A percentile compares a stretch with the other conserved stretches of the same genome.
Conservation (phyloP, 1,139 yeast genomes). For the Blastobotrys illinoisensis region DNA sequence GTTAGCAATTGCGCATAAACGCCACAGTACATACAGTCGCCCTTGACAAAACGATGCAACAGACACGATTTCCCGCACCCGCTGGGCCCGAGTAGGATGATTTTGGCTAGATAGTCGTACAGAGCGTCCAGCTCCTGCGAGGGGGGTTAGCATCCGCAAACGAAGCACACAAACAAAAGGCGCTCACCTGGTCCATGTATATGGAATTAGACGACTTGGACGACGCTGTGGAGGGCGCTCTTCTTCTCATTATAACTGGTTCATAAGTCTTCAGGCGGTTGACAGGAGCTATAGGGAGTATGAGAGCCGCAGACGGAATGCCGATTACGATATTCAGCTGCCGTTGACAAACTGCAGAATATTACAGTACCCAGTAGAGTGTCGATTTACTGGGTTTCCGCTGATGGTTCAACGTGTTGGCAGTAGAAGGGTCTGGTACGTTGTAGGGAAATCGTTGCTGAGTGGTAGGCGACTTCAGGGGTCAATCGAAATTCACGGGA, state of each 20-base stretch:
- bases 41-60: constrained; percentile 39
- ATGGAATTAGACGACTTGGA: constrained; percentile 25
- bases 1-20: neutral
- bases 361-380: no score
- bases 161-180: neutral
- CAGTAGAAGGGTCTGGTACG: no score
- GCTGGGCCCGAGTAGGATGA: constrained; percentile 42
- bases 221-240: constrained; percentile 27
- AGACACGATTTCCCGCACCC: constrained; percentile 44
- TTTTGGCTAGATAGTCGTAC: constrained; percentile 43
- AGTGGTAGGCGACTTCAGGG: neutral
- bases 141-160: constrained; percentile 3
- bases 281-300: neutral
- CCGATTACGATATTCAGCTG: no score
- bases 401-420: no score
- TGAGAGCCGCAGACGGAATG: neutral
- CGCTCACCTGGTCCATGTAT: constrained; percentile 20
- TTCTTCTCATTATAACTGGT: constrained; percentile 20
- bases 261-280: neutral
- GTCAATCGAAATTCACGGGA: neutral
- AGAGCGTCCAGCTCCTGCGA: constrained; percentile 27
- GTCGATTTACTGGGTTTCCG: no score
- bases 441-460: no score
- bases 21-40: constrained; percentile 32
- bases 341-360: no score